Evolutionary conservation across 2,329 filamentous ascomycete species (phyloP).

Genomic region (Raffaelea albimanens): DNA sequence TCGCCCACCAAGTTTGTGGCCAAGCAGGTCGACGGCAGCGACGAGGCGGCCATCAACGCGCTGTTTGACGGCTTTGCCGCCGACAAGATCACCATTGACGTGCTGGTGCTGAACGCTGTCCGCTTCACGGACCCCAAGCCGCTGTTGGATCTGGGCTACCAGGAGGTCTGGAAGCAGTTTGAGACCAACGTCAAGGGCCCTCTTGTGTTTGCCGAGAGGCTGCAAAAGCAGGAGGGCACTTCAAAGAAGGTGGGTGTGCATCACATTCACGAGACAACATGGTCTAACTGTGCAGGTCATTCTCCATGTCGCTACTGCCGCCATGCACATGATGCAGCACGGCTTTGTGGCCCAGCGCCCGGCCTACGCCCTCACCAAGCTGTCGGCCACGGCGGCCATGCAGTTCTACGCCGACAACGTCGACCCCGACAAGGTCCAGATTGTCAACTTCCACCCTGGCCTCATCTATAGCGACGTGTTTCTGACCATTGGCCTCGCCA

Average conservation of each 20-base stretch:
- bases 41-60: neutral
- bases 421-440: constrained; percentile 12
- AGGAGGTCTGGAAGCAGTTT: constrained; percentile 11
- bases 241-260: neutral
- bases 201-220: constrained; percentile 9
- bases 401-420: constrained; percentile 14
- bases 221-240: constrained; percentile 11
- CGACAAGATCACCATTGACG: constrained; percentile 17
- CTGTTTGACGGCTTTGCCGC: constrained; percentile 4
- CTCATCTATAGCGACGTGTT: constrained; percentile 6
- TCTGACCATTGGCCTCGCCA: neutral
- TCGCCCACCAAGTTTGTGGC: neutral
- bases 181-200: constrained; percentile 13
- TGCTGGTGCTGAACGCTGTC: constrained; percentile 24
- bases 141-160: constrained; percentile 9
- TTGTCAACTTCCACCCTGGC: constrained; percentile 18
- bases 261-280: too few relatives aligned
- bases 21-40: neutral
- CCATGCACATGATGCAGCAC: constrained; percentile 10
- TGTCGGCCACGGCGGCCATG: constrained; percentile 10
- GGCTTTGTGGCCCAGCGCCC: constrained; percentile 13
- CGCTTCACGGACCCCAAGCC: neutral
- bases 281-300: neutral
- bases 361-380: constrained; percentile 15
- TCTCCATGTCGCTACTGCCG: constrained; percentile 5